Conservation (phyloP, 2,329 filamentous ascomycete genomes). For the Neonectria faginata region DNA sequence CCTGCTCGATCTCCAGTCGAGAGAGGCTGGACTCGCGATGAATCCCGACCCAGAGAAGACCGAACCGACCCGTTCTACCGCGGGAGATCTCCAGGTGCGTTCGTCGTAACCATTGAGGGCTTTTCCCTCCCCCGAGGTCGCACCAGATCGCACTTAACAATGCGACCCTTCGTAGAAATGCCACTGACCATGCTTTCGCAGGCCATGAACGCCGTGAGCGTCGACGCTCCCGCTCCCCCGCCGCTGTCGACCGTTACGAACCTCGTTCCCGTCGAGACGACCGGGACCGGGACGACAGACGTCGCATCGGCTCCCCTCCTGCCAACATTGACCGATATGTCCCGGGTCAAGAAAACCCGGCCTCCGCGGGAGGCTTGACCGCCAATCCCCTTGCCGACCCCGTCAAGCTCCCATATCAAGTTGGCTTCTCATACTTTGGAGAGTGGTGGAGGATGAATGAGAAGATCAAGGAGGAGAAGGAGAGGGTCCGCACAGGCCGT, state of each 20-base stretch:
- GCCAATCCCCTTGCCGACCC: slow-evolving; percentile 79
- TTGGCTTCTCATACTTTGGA: slow-evolving; percentile 86
- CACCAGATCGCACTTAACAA: slow-evolving; percentile 4
- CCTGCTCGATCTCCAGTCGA: slow-evolving; percentile 65
- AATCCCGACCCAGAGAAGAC: slow-evolving; percentile 60
- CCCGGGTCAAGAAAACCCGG: slow-evolving; percentile 73
- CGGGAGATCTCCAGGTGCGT: slow-evolving; percentile 78
- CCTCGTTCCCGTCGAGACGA: slow-evolving; percentile 78
- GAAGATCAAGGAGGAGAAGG: slow-evolving; percentile 84
- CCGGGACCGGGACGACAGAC: slow-evolving; percentile 70
- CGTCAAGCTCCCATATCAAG: slow-evolving; percentile 79
- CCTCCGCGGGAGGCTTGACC: slow-evolving; percentile 54
- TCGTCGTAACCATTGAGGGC: background rate
- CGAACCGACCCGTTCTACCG: slow-evolving; percentile 72
- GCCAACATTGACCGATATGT: slow-evolving; percentile 88
- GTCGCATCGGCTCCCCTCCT: slow-evolving; percentile 70
- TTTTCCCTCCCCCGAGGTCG: slow-evolving; percentile 8
- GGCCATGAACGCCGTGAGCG: slow-evolving; percentile 70
- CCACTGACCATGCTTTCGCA: slow-evolving; percentile 44
- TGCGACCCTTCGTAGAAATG: background rate
- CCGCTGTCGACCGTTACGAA: slow-evolving; percentile 80
- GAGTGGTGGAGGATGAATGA: slow-evolving; percentile 90
- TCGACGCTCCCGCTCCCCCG: slow-evolving; percentile 77
- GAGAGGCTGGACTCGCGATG: slow-evolving; percentile 66
- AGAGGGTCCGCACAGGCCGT: slow-evolving; percentile 76